Base-by-base conservation (phyloP, 2,329 filamentous ascomycete genomes). In the Cytospora piceae region DNA sequence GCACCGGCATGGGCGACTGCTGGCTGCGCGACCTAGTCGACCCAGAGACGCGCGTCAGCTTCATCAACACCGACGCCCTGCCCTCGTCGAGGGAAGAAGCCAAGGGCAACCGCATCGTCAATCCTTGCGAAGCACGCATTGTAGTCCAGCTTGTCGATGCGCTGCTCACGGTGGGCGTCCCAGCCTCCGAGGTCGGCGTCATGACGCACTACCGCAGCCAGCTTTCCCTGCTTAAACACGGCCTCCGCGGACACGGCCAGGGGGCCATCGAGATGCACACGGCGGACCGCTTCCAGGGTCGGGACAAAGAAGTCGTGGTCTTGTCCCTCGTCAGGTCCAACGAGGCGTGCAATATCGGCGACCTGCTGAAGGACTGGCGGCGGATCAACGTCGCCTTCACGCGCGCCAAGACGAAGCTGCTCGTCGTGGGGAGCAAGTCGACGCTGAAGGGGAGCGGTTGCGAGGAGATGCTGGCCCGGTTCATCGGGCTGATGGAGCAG, bases 121-220 rank as follows among this genome's bases (percentile, higher is more conserved):
- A 99, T 75, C 84, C 88, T 0, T 84, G 88, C n/a, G 95, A 99
- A 80, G 91, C 90, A 1, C 85, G 83, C 1, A 81, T 97, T 22
- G 88, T 92, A 20, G 85, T 87, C 0, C 92, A 97, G 73, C 85
- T 98, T 15, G 93, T 97, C 22, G 86, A 93, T 67, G 84, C 88
- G 0, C 85, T 99, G 3, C 83, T 98, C 58, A 85, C 86, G 0
- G 85, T 88, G 1, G 95, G 95, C 31, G 85, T 98, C 0, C 81
- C 91, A 0, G 84, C 90, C 0, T 80, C 81, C 0, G 90, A 94
- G 61, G 93, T 99, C 64, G 95, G 95, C 56, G 90, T 99, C 70
- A 97, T 99, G 80, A 97, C 95, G 20, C 93, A 97, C 77, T 99
- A 99, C 77, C 91, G 95, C 66, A 94, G 91, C 7, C 95, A 99